These are phyloP conservation scores for Drosera capensis DNA, from an alignment of 148 eudicot genomes.

Conservation along the genomic window DNA sequence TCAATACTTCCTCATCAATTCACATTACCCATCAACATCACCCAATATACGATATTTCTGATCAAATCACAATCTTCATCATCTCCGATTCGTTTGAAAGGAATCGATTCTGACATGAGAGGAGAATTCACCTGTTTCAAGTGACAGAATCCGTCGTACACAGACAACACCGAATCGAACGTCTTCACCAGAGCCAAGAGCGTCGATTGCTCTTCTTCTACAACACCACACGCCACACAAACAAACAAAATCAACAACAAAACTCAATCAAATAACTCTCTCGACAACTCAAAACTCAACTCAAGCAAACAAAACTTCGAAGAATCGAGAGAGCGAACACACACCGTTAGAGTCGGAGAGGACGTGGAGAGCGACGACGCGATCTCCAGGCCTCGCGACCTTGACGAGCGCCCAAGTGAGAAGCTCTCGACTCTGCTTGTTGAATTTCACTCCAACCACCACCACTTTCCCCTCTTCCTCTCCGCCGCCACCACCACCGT, in stretches of 20 bases:
- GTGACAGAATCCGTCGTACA: conserved; percentile 74
- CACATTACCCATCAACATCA: no score
- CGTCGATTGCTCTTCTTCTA: conserved; percentile 32
- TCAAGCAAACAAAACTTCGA: background rate
- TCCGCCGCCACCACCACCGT: conserved; percentile 6
- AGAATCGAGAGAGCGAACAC: background rate
- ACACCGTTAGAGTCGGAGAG: conserved; percentile 20
- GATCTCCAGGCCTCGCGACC: conserved; percentile 42
- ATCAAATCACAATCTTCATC: background rate
- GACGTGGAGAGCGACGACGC: conserved; percentile 36
- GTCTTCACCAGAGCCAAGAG: conserved; percentile 52
- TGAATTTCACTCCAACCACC: conserved; percentile 28
- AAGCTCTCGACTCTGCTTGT: conserved; percentile 31
- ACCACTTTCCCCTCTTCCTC: conserved; percentile 3
- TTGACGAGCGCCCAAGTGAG: conserved; percentile 42
- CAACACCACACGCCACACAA: background rate
- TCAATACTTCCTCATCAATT: no score
- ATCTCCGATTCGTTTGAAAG: background rate
- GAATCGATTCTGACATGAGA: background rate
- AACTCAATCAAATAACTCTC: background rate
- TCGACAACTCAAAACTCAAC: background rate
- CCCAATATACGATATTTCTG: no score
- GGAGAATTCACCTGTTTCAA: conserved; percentile 40
- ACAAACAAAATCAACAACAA: background rate
- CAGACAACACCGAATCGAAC: conserved; percentile 62